Percentiles rank a stretch among this genome's conserved stretches.
Conservation (phyloP, 2,329 filamentous ascomycete genomes). For the Botrytis fabae region DNA sequence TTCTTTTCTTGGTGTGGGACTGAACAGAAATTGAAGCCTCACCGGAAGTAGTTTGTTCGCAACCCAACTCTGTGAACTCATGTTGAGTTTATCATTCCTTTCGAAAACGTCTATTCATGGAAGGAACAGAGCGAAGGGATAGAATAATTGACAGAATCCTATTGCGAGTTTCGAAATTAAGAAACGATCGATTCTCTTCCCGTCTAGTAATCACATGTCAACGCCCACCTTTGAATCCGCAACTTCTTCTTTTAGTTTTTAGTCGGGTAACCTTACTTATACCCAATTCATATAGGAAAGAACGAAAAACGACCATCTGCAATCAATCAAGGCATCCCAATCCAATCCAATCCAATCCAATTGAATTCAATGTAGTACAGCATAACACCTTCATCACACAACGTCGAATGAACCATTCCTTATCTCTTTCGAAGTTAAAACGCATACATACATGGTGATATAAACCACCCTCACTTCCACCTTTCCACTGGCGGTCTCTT, state of each 20-base stretch:
- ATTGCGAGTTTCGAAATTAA: neutral
- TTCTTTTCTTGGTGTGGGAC: neutral
- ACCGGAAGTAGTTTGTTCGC: neutral
- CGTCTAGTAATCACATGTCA: slow-evolving; percentile 1
- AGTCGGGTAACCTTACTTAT: neutral
- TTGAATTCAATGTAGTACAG: neutral
- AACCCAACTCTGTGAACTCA: neutral
- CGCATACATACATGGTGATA: neutral
- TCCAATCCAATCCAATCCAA: neutral
- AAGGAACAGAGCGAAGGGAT: neutral
- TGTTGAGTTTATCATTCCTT: neutral
- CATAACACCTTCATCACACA: neutral
- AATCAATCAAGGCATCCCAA: neutral
- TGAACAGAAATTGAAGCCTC: neutral
- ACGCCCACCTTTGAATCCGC: neutral
- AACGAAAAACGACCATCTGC: neutral
- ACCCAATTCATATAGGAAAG: neutral
- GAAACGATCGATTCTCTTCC: neutral
- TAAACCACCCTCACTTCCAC: neutral
- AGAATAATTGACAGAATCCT: neutral
- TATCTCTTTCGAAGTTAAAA: neutral
- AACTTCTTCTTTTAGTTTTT: neutral
- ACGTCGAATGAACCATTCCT: neutral
- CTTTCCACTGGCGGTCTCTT: neutral
- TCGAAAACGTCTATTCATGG: neutral